Evolutionary conservation across 139 green algal species (phyloP).

Genomic region (Haematococcus sp.): DNA sequence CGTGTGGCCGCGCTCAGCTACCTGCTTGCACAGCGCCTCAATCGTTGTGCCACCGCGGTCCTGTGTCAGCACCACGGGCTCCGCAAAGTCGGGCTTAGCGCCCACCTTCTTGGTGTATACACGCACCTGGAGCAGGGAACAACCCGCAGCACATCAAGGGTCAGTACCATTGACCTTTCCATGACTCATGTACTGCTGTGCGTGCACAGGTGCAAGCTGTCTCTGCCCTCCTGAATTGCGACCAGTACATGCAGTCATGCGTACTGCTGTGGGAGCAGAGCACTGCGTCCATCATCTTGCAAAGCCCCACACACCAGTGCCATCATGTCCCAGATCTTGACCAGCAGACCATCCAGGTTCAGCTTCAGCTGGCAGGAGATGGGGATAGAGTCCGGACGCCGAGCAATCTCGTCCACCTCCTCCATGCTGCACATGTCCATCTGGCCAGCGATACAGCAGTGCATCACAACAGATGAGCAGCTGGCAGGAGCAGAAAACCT

Average conservation of each 20-base stretch:
- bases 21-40: conserved; percentile 77
- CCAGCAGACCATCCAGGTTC: conserved; percentile 92
- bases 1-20: no score
- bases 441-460: conserved; percentile 6
- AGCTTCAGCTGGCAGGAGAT: conserved; percentile 83
- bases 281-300: neutral
- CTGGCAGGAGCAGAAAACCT: no score
- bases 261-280: neutral
- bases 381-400: conserved; percentile 77
- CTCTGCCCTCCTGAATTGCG: neutral
- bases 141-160: neutral
- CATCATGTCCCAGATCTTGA: conserved; percentile 97
- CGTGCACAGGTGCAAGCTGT: no score
- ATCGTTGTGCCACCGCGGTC: conserved; percentile 90
- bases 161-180: neutral
- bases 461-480: neutral
- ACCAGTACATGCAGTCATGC: neutral
- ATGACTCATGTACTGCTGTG: neutral
- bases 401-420: conserved; percentile 92
- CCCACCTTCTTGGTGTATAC: conserved; percentile 97
- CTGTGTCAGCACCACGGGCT: conserved; percentile 50
- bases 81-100: conserved; percentile 90
- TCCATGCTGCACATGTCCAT: conserved; percentile 89
- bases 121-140: conserved; percentile 56
- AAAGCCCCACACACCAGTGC: conserved; percentile 54